Base-by-base conservation (phyloP, 176 grass and related monocot genomes). In the Bothriochloa decipiens region DNA sequence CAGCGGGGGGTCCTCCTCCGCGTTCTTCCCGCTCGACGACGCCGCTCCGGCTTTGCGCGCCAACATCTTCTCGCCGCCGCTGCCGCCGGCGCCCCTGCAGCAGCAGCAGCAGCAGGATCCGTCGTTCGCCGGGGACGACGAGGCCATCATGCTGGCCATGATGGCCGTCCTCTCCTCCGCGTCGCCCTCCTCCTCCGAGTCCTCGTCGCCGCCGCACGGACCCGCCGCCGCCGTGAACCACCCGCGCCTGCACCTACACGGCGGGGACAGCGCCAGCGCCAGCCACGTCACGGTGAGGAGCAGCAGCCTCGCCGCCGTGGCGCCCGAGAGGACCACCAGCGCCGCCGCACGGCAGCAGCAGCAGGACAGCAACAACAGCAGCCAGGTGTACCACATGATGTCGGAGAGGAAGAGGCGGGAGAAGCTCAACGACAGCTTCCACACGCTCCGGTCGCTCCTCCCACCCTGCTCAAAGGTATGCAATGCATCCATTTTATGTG, bases 371-470 rank as follows among this genome's bases (percentile, higher is more conserved):
- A 9, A 49, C 82, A 85, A 71, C 55, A 84, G 47, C 65, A 91
- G 81, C 80, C 93, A 95, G 57, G 70, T 87, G 61, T 85, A 94
- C 77, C 96, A 99, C 84, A 84, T 96, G 86, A 96, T 99, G 68
- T 99, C 96, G 2, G 96, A 99, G 77, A 92, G 96, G 61, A 87
- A 85, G 86, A 89, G 96, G 45, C 68, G 96, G 23, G 96, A 92
- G 84, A 99, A 96, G 82, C 90, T 99, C 64, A 99, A 96, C 55
- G 84, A 70, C 43, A 99, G 91, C 83, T 92, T 99, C 77, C 86
- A 88, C 14, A 65, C 63, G 4, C 93, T 99, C 10, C 86, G 88
- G 52, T 87, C 86, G 66, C 91, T 94, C 26, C 93, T 99, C 29
- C 93, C 96, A 0, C 89, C 87, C 4, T 88, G 87, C 55, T 86